Evolutionary conservation across 805 yeast species (phyloP), one percentile per base, ranked within the genome.

Genomic region (Saccharomyces paradoxus): DNA sequence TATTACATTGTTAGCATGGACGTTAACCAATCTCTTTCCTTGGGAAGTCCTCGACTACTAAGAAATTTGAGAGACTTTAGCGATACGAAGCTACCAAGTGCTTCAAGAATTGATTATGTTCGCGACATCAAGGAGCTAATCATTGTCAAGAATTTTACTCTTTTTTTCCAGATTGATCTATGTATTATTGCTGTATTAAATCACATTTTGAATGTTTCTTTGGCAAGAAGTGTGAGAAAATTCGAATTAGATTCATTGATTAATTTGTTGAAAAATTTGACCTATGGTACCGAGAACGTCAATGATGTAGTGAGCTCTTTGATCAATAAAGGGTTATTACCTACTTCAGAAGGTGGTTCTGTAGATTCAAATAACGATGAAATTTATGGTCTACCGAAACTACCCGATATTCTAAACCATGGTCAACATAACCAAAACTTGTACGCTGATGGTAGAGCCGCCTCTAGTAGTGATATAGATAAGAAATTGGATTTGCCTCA

Each of bases 91-190:
- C 57, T 75, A 5, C 83, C 82, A 0, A 67, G 72, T 10, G 70
- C 71, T 24, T 69, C 72, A 1, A 68, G 66, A 53, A 67, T 69
- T 50, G 72, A 69, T 54, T 69, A 69, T 49, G 71, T 69, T 26
- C 64, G 67, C 52, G 76, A 74, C 60, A 56, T 69, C 41, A 71
- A 70, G 56, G 84, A 80, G 58, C 67, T 77, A 41, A 68, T 75
- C 24, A 78, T 80, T 29, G 79, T 80, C 8, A 71, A 74, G 50
- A 76, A 77, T 61, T 75, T 77, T 46, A 76, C 77, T 26, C 72
- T 74, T 28, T 78, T 80, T 49, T 74, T 74, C 54, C 73, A 74
- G 46, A 74, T 79, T 31, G 81, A 79, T 61, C 68, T 71, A 32
- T 62, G 77, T 51, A 66, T 80, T 1, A 63, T 67, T 24, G 62